Evolutionary conservation across 768 basidiomycete genomes (phyloP).

Genomic region (Austroboletus festivus): DNA sequence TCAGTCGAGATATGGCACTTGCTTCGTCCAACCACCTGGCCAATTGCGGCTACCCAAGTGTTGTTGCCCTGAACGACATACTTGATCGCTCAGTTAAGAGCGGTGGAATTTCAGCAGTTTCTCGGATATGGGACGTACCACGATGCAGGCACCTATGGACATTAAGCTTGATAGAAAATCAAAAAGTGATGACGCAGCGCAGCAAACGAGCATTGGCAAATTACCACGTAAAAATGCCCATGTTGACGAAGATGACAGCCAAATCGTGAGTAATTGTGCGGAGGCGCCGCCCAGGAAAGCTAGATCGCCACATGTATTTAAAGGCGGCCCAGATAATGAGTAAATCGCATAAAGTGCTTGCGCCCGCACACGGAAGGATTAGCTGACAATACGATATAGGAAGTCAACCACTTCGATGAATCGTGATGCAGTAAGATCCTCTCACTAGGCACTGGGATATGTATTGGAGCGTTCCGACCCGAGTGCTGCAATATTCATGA

Average conservation of each 20-base stretch:
- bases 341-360: not conserved
- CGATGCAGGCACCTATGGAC: not conserved
- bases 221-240: slow-evolving; percentile 12
- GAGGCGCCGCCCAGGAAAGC: slow-evolving; percentile 1
- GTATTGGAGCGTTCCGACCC: not conserved
- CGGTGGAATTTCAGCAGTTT: not conserved
- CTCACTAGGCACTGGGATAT: not conserved
- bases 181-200: too few species aligned
- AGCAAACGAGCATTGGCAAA: too few species aligned
- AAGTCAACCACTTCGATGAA: not conserved
- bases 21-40: slow-evolving; percentile 3
- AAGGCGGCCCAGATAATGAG: not conserved
- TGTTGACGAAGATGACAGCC: slow-evolving; percentile 15
- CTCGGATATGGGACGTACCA: slow-evolving; percentile 6
- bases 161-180: not conserved
- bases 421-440: not conserved
- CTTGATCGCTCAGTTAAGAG: not conserved
- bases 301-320: slow-evolving; percentile 8
- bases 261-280: slow-evolving; percentile 7
- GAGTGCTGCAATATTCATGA: not conserved
- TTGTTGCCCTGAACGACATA: slow-evolving; percentile 4
- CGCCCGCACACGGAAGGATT: not conserved
- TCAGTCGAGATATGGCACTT: not conserved
- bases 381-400: not conserved
- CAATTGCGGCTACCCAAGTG: slow-evolving; percentile 4